Base-by-base conservation (phyloP, 148 eudicot species). In the Chenopodium formosanum region DNA sequence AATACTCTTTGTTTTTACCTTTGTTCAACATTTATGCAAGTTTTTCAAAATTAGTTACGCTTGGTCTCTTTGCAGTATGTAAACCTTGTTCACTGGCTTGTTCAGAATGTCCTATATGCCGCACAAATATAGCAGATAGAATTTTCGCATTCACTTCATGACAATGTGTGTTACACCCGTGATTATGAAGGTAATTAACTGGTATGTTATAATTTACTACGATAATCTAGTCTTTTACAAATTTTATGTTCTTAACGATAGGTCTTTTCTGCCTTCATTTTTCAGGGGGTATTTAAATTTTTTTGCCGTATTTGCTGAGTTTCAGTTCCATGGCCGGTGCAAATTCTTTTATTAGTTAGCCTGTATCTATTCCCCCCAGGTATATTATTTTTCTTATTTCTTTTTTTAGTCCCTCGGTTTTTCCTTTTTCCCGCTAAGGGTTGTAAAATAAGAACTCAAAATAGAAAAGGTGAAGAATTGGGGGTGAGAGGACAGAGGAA, bases 81-180 rank as follows among this genome's bases (percentile, higher is more conserved):
- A 89, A 92, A 89, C 90, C 97, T 81, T 94, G 97, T 83, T 92
- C 97, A 8, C 89, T 92, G 82, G 97, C 94, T 78, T 92, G 97
- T 86, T 84, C 89, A 16, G 92, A 91, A 78, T 90, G 98, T 81
- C 97, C 97, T 66, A 93, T 94, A 32, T 91, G 98, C 86, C 89
- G 97, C 76, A 88, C 95, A 83, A 92, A 82, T 79, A 94, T 94
- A 71, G 80, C 85, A 75, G 97, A 94, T 88, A 89, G 95, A 82
- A 88, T 94, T 89, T 91, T 92, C 80, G 95, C 92, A 63, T 94
- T 89, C 83, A 90, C 92, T 76, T 83, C 89, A 79, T 91, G 89
- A 89, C 80, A 65, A 44, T 32, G 80, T 80, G 44, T n/a, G 81
- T 40, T 73, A 58, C 62, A 70, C 83, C 83, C 73, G 58, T 82